phyloP scores from a whole-genome alignment of 2,329 filamentous ascomycete species.

The Truncatella angustata region DNA sequence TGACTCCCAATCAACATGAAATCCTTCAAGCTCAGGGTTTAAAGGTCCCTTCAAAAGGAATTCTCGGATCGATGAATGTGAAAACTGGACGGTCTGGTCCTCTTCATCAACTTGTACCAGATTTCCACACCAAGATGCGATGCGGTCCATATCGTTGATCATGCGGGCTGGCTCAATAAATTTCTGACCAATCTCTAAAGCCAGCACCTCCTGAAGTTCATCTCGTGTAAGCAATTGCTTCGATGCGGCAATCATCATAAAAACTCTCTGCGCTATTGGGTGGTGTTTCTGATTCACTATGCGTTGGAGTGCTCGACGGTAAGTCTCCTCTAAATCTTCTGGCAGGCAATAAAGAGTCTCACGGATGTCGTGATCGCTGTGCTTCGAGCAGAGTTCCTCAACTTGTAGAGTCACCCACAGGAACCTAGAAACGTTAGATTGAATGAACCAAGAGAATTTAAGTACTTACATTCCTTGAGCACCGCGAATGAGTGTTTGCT shows the following conservation, averaged over 20 bases:
- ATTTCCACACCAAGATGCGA: slow-evolving; percentile 15
- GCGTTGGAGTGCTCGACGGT: slow-evolving; percentile 22
- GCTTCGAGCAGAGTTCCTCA: slow-evolving; percentile 14
- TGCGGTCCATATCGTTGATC: slow-evolving; percentile 24
- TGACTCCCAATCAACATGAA: slow-evolving; percentile 23
- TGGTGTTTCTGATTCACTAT: slow-evolving; percentile 20
- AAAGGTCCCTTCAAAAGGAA: slow-evolving; percentile 20
- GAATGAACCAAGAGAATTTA: neutral
- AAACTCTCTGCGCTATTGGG: slow-evolving; percentile 20
- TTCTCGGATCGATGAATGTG: slow-evolving; percentile 25
- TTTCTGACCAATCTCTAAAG: slow-evolving; percentile 29
- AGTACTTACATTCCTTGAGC: slow-evolving; percentile 34
- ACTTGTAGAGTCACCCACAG: slow-evolving; percentile 19
- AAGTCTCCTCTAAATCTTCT: slow-evolving; percentile 27
- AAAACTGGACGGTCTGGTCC: slow-evolving; percentile 14
- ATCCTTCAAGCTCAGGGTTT: slow-evolving; percentile 9
- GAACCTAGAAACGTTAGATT: slow-evolving; percentile 13
- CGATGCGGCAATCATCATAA: slow-evolving; percentile 30
- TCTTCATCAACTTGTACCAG: slow-evolving; percentile 19
- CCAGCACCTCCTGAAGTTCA: slow-evolving; percentile 36
- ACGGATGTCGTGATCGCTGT: slow-evolving; percentile 22
- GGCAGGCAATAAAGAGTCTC: slow-evolving; percentile 28
- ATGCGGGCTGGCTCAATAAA: slow-evolving; percentile 21
- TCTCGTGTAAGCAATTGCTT: slow-evolving; percentile 30
- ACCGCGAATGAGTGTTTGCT: slow-evolving; percentile 22